Evolutionary conservation across 179 eudicot genomes (phyloP), one percentile per base, ranked within the genome.

Genomic region (Drosera spatulata): DNA sequence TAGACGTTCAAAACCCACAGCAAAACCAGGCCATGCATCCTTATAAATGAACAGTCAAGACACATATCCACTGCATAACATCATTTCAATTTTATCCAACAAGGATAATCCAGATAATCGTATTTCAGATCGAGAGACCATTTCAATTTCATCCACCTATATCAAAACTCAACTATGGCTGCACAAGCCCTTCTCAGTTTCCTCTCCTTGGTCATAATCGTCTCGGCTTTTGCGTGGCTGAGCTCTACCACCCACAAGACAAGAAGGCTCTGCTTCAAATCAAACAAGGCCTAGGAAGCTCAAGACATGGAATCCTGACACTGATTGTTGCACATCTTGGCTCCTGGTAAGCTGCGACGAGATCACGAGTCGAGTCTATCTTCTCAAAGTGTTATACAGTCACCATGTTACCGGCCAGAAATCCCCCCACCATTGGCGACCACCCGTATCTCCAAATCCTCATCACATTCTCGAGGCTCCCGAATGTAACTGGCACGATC

Each of bases 311-410:
- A 58, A 43, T 7, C 61, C 69, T 5, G 44, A 55, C 10, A 69
- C 67, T 9, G 80, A 72, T 22, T 79, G 83, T 39, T 71, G 80
- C 61, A 56, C 39, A 44, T 12, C 13, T 0, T 86, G 95, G 89
- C 51, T 46, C 8, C 60, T 48, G 1, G 74, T 85, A 3, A 55
- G 53, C 0, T 85, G 86, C 56, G 71, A 77, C 39, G 33, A 43
- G 1, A 58, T 63, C 45, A 76, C 70, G 50, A 53, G 65, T 55
- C 85, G 87, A 1, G 69, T 85, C 53, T 68, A 10, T 22, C 61
- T 44, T 39, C 68, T 80, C 61, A 50, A 53, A 65, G 41, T 82
- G 50, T 45, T 33, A 50, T 2, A 3, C 10, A 58, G 57, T 37
- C 48, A 79, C 37, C 13, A 43, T 72, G 47, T 79, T 54, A 56